Evolutionary conservation across 768 basidiomycete genomes (phyloP), one percentile per base, ranked within the genome.

Genomic region (Gymnopilus junonius): DNA sequence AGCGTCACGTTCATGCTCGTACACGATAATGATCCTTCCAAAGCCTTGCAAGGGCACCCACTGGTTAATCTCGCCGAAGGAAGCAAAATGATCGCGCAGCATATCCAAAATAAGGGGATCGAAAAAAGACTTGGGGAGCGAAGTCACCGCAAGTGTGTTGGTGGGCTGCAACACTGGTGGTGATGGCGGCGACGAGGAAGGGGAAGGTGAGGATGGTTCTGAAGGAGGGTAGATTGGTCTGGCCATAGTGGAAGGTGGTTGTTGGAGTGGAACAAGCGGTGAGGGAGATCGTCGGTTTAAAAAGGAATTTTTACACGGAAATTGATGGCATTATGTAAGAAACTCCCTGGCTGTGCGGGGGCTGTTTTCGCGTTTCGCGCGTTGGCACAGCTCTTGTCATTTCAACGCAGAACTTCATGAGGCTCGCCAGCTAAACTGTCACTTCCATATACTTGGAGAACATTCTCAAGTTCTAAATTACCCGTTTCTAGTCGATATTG

Each of bases 21-120:
- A 98, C 1, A 97, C 93, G 21, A 97, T 76, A 59, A 98, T 86
- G 32, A 95, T 89, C 29, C 96, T 84, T 1, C 87, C 85, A 69
- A 98, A 94, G 6, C 87, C 88, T 20, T 84, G 86, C 5, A 99
- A 76, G 3, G 95, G 94, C 0, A 92, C 93, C 95, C 96, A 99
- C 68, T 90, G 85, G 69, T 92, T 88, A n/a, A 99, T 87, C 25
- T 83, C 78, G 17, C 97, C 97, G 67, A 90, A 95, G 2, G 81
- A 71, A 3, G 79, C 80, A 72, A 99, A 98, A 71, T 96, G 90
- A 21, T 81, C 76, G 42, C 79, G 83, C 23, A 98, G 80, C 17
- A 91, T 84, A 11, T 83, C 76, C 23, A 95, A 81, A 63, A 92
- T 83, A 0, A 82, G 69, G 6, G 90, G 88, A 35, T 89, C 82